Evolutionary conservation across 441 rosid genomes (phyloP), one percentile per base, ranked within the genome.

Genomic region (Pelargonium australe): DNA sequence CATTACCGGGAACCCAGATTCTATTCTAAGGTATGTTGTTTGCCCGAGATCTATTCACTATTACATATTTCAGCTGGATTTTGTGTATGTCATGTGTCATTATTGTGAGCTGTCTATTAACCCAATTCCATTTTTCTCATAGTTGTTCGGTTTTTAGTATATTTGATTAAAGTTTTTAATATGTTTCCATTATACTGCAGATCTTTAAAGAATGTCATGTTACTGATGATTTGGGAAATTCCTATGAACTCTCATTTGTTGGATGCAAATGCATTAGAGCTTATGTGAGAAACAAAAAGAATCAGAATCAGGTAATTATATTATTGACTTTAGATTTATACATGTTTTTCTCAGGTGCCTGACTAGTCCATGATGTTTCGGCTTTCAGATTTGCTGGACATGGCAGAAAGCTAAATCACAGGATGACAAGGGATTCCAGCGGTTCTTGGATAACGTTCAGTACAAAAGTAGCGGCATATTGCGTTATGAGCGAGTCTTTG

Each of bases 231-330:
- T 75, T 82, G 34, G 97, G 95, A 69, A 82, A 86, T 72, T 81
- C 85, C 37, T 95, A 69, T 78, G 97, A 90, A 75, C 94, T 92
- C 67, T 89, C 96, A 67, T 84, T 92, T 74, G 73, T 88, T 61
- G 82, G 98, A 65, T 85, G 85, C 88, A 90, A 92, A 80, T 90
- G 99, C 85, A 92, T 95, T 70, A 91, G 98, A 70, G 99, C 99
- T 80, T 95, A 92, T 77, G 99, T 92, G 79, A 85, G 85, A 78
- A 88, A 77, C 88, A 90, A 95, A 78, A 95, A 88, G 81, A 88
- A 90, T 80, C 98, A 90, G 76, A 95, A 95, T 79, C 98, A 95
- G 97, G 99, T 64, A 83, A 77, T 40, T 44, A 20, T 37, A 19
- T 13, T 71, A 7, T 3, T 63, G 65, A 11, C 28, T 47, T 45